Percentiles rank a stretch among this genome's conserved stretches.
Evolutionary conservation across 2,329 filamentous ascomycete species (phyloP).

Genomic region (Lecanicillium sp.): DNA sequence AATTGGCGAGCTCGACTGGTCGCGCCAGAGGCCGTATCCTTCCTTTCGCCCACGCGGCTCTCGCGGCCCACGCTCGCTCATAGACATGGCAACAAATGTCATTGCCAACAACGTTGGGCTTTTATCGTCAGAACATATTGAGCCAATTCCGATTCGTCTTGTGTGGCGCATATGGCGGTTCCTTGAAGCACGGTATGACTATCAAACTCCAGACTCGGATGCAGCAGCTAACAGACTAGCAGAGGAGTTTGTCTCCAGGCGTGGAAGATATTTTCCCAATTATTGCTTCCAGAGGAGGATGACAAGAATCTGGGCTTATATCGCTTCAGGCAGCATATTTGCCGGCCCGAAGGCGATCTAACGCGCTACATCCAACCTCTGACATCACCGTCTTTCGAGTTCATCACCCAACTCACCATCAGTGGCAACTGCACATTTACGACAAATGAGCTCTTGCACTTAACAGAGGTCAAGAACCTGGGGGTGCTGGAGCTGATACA

Average conservation of each 20-base stretch:
- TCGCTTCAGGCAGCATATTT: constrained; percentile 30
- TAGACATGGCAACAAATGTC: constrained; percentile 30
- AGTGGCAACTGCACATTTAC: constrained; percentile 26
- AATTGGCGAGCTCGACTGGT: constrained; percentile 25
- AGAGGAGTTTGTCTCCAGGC: constrained; percentile 30
- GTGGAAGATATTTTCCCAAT: constrained; percentile 30
- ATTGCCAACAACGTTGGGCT: constrained; percentile 28
- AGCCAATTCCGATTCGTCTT: constrained; percentile 24
- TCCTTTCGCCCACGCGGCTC: constrained; percentile 16
- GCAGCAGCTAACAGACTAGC: not conserved
- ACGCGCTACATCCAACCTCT: constrained; percentile 28
- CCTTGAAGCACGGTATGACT: constrained; percentile 26
- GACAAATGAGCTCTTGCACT: constrained; percentile 29
- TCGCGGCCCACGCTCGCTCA: constrained; percentile 27
- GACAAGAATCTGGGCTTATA: constrained; percentile 28
- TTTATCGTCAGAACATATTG: constrained; percentile 23
- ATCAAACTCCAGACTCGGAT: not conserved
- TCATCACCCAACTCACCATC: constrained; percentile 32
- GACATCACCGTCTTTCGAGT: constrained; percentile 25
- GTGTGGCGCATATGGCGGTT: constrained; percentile 30
- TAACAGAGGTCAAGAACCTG: constrained; percentile 36
- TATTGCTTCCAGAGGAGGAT: constrained; percentile 22
- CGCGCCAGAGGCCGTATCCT: constrained; percentile 21
- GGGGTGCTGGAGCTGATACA: constrained; percentile 39
- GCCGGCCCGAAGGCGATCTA: constrained; percentile 24